Evolutionary conservation across 2,329 filamentous ascomycete genomes (phyloP), one percentile per base, ranked within the genome.

Genomic region (Cordyceps sp.): DNA sequence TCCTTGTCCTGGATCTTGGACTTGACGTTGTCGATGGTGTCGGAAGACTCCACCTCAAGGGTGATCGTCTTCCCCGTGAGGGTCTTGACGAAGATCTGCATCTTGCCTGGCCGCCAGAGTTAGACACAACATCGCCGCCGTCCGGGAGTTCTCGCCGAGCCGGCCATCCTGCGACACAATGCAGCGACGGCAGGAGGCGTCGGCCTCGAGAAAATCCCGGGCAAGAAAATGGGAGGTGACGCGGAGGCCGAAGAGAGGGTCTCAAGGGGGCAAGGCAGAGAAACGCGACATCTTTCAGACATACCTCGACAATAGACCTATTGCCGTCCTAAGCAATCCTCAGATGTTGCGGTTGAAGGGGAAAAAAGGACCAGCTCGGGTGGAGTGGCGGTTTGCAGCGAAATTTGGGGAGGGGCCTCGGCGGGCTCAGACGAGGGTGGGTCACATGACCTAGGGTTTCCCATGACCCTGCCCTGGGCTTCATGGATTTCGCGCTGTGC

Each of bases 21-120:
- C 79, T 96, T 96, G 71, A 98, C 90, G 79, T 96, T 96, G 78
- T 96, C 90, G 67, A 98, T 96, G 58, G 88, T 96, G 69, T 98
- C 90, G 58, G 79, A 88, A 54, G 85, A 93, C 79, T 96, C 90
- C 69, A 96, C 90, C 85, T 98, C 90, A 55, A 98, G 86, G 80
- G 90, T 96, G 80, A 96, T 96, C 61, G 90, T 96, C 81, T 96
- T 96, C 59, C 90, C 90, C 82, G 90, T 96, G 54, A 96, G 73
- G 72, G 74, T 78, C 66, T 78, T 78, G 55, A 78, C 74, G 68
- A 79, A 79, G 61, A 78, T 78, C 69, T 78, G 73, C 73, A 78
- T 78, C 64, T 72, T 73, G 70, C 70, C 69, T 73, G 49, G 47
- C 53, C 54, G 46, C 42, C 41, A 41, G 53, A 47, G 55, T 62